Evolutionary conservation across 2,329 filamentous ascomycete species (phyloP).

Genomic region (Penicillium sp.): DNA sequence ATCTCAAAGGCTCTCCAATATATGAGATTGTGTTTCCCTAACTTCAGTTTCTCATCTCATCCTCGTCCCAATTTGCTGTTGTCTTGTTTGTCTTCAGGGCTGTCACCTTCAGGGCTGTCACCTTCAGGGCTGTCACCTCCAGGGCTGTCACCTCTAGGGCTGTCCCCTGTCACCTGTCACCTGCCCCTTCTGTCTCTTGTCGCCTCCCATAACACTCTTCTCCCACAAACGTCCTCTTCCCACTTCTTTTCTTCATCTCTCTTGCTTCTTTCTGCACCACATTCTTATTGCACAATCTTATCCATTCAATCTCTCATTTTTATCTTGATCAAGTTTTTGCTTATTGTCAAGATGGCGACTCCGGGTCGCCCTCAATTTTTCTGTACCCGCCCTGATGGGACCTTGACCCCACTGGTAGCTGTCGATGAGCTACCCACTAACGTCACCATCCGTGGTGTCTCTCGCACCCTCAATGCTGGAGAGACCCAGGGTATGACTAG

Average conservation of each 20-base stretch:
- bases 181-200: not conserved
- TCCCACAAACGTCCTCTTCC: constrained; percentile 3
- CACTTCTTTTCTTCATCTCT: constrained; percentile 6
- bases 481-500: constrained; percentile 45
- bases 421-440: constrained; percentile 44
- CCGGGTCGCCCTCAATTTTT: constrained; percentile 41
- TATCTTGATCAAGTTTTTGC: not conserved
- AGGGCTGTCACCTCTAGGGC: not conserved
- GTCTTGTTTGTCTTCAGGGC: not conserved
- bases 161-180: not conserved
- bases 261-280: constrained; percentile 2
- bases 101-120: not conserved
- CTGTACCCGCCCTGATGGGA: constrained; percentile 40
- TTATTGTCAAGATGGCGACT: constrained; percentile 18
- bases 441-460: constrained; percentile 36
- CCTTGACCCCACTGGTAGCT: constrained; percentile 42
- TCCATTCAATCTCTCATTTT: not conserved
- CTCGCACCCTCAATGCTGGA: constrained; percentile 32
- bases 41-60: not conserved
- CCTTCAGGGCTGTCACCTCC: not conserved
- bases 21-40: not conserved
- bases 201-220: not conserved
- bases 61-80: not conserved
- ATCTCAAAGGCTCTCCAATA: not conserved
- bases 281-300: not conserved